Base-by-base conservation (phyloP, 108 stramenopile genomes). In the Skeletonema marinoi region DNA sequence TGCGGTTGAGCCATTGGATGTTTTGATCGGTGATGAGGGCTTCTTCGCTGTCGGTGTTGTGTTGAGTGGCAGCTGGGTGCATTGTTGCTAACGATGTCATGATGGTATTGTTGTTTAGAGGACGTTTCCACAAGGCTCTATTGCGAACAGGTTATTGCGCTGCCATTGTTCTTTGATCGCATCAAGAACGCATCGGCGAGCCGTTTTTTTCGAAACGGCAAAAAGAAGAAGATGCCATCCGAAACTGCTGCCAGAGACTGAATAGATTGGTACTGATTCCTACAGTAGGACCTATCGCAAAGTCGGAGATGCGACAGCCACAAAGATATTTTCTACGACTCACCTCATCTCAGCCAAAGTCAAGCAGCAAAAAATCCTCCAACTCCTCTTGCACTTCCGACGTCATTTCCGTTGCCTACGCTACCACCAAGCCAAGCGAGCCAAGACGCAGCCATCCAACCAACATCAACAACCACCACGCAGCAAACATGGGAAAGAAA, bases 1-100 rank as follows among this genome's bases (percentile, higher is more conserved):
- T 48, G 21, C 39, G 63, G 56, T 73, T 65, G 54, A 74, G 68
- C 46, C 66, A 80, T 48, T 80, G 60, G 33, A 80, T 68, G 32
- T 71, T 56, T 8, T 56, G 21, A 5, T 56, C 25, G 54, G 19
- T 6, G 54, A 0, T 54, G 51, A 19, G 21, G 8, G 5, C 6
- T 3, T n/a, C n/a, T n/a, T 25, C 51, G 51, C 51, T 16, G 51
- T 25, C 25, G 51, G 1, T 9, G 0, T 1, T 50, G 51, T 54
- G 48, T 5, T 50, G 51, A 9, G 51, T 3, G 2, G 21, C 7
- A 21, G 19, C 4, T 17, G 48, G 3, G 1, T 2, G 3, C 10
- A 25, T 25, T 56, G 54, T 10, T 10, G 54, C 54, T 25, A 56
- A 10, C 17, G 54, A 56, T 56, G 54, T 56, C 54, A 56, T 56